A percentile compares a stretch with the other conserved stretches of the same genome.
Conservation (phyloP, 2,329 filamentous ascomycete genomes). For the Alternaria novae-zelandiae region DNA sequence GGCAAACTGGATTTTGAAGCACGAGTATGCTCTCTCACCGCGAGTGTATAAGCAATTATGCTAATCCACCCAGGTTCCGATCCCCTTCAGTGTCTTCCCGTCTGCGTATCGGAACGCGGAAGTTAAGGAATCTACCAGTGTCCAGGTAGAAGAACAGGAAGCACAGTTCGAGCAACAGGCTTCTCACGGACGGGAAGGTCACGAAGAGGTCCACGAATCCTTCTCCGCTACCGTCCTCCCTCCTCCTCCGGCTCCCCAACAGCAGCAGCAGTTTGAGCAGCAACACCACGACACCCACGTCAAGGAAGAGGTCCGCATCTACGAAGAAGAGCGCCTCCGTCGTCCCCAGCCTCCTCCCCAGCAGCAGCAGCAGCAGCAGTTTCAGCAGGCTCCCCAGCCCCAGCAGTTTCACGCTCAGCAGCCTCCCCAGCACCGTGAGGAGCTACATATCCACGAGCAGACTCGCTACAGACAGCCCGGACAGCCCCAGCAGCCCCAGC, state of each 20-base stretch:
- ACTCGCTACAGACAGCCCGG: constrained; percentile 9
- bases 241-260: constrained; percentile 9
- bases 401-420: constrained; percentile 6
- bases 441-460: constrained; percentile 13
- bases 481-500: neutral
- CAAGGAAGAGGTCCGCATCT: constrained; percentile 87
- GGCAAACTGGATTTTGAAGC: constrained; percentile 99
- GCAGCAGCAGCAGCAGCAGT: constrained; percentile 4
- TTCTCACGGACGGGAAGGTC: constrained; percentile 96
- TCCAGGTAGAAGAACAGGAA: constrained; percentile 91
- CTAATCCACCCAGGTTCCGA: constrained; percentile 58
- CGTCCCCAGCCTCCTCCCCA: constrained; percentile 63
- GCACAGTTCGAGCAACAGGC: constrained; percentile 74
- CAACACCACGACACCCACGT: constrained; percentile 63
- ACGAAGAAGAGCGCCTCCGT: constrained; percentile 77
- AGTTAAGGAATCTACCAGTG: constrained; percentile 66
- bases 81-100: constrained; percentile 99
- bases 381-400: neutral
- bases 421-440: constrained; percentile 32
- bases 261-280: neutral
- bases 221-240: constrained; percentile 57
- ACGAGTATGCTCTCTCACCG: constrained; percentile 67
- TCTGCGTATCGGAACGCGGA: constrained; percentile 82
- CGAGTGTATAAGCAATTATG: constrained; percentile 2
- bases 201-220: constrained; percentile 73